phyloP scores from a whole-genome alignment of 2,329 filamentous ascomycete species.

The Ophiostoma piceae region DNA sequence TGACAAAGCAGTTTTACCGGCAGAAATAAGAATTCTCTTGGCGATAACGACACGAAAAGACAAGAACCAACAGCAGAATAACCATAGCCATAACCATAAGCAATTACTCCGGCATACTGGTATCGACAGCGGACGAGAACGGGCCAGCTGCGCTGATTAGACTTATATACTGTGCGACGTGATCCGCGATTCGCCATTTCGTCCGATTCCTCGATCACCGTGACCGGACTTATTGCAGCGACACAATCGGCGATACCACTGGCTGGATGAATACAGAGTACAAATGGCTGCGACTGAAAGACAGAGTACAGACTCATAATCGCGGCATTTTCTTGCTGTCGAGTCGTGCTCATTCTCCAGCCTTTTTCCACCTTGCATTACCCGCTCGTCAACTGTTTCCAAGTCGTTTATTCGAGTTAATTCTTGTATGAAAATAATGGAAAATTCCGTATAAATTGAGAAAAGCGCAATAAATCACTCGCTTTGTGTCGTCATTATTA shows the following conservation, averaged over 20 bases:
- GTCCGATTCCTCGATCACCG: conserved; percentile 2
- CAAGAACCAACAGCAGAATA: not conserved
- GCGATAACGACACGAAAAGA: not conserved
- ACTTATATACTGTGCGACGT: not conserved
- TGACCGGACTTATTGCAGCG: conserved; percentile 8
- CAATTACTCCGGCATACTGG: not conserved
- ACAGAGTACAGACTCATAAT: not conserved
- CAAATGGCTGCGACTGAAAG: not conserved
- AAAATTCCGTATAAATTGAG: not conserved
- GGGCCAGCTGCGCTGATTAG: not conserved
- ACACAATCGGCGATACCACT: not conserved
- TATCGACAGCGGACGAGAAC: not conserved
- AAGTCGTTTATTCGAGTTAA: not conserved
- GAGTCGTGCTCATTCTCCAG: not conserved
- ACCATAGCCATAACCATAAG: not conserved
- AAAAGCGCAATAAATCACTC: not conserved
- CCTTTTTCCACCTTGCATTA: not conserved
- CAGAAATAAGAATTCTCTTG: not conserved
- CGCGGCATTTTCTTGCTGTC: conserved; percentile 5
- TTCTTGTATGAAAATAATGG: too few relatives aligned
- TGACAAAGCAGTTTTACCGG: not conserved
- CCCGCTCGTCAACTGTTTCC: not conserved
- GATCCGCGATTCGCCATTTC: not conserved
- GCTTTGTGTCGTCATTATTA: not conserved
- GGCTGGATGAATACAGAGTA: not conserved